Evolutionary conservation across 495 filamentous ascomycete species (phyloP).

Genomic region (Corynascus novoguineensis): DNA sequence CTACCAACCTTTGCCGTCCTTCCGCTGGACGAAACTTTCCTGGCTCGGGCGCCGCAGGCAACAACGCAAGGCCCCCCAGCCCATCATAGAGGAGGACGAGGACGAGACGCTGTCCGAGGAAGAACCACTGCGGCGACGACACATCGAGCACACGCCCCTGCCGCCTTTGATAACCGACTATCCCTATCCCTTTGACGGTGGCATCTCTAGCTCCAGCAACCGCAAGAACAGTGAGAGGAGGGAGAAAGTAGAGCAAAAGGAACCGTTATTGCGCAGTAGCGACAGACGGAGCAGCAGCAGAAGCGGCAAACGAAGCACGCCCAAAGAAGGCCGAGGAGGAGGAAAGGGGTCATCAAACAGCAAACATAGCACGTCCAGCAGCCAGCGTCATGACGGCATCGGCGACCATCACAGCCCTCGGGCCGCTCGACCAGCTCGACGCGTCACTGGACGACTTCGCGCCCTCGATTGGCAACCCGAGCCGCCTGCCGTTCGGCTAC

Average conservation of each 20-base stretch:
- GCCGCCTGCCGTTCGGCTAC: conserved; percentile 49
- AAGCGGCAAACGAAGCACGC: conserved; percentile 17
- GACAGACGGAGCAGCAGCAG: conserved; percentile 14
- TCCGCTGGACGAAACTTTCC: conserved; percentile 14
- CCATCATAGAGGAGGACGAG: conserved; percentile 21
- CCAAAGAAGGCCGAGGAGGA: conserved; percentile 15
- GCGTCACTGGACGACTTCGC: conserved; percentile 76
- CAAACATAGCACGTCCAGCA: neutral
- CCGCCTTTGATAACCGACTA: conserved; percentile 21
- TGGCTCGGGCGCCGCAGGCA: conserved; percentile 13
- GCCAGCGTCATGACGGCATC: conserved; percentile 28
- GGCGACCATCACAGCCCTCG: conserved; percentile 46
- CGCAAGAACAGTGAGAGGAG: neutral
- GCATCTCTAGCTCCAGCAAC: neutral
- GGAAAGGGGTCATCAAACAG: neutral
- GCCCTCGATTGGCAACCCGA: conserved; percentile 34
- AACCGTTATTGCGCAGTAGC: conserved; percentile 9
- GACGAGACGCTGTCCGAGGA: conserved; percentile 8
- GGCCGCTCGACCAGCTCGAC: conserved; percentile 63
- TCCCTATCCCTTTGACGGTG: conserved; percentile 8
- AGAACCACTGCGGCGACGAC: conserved; percentile 13
- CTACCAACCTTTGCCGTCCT: conserved; percentile 36
- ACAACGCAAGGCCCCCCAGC: conserved; percentile 1
- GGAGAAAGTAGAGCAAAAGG: conserved; percentile 6
- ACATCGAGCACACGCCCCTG: conserved; percentile 22